Evolutionary conservation across 768 basidiomycete genomes (phyloP), one percentile per base, ranked within the genome.

Genomic region (Rhizopogon roseolus): DNA sequence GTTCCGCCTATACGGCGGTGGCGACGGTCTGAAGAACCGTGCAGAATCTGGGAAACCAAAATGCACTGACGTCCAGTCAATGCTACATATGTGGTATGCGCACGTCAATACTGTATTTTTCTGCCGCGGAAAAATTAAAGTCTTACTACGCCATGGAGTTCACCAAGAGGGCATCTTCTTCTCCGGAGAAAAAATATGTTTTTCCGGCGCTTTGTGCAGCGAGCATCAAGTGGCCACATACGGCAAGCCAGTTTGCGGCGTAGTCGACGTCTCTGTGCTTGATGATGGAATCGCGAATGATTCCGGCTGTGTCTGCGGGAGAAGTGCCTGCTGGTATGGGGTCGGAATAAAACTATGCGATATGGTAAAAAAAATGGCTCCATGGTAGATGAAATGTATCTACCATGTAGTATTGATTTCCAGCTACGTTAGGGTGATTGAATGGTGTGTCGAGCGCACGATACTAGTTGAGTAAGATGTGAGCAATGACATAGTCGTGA

Each of bases 91-190:
- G 25, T 22, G 22, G 22, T 1, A 42, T 50, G 2, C 51, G n/a
- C 17, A 2, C 19, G 28, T 10, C 40, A 40, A 40, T 10, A 17
- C 14, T 4, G 2, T 41, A 7, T 14, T 11, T n/a, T 1, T 6
- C 3, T 22, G 16, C 25, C 16, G 14, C 13, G 9, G 13, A 32
- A 8, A 5, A 32, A n/a, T 32, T n/a, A 28, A 22, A 56, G 63
- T 41, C n/a, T 66, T 60, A 40, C 43, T 19, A 51, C 34, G 40
- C 62, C 40, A 40, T 64, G 1, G 64, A 66, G 45, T 66, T 64
- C 22, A 66, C 52, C 2, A 34, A 49, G 5, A 64, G 13, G 5
- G 36, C 53, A 4, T 57, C 37, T 1, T 55, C 55, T 6, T 48
- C 41, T 39, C 45, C 17, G 1, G 34, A 32, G 32, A 64, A 59